A percentile compares a stretch with the other conserved stretches of the same genome.
Evolutionary conservation across 345 rosid species (phyloP).

Genomic region (Chamaenerion angustifolium): DNA sequence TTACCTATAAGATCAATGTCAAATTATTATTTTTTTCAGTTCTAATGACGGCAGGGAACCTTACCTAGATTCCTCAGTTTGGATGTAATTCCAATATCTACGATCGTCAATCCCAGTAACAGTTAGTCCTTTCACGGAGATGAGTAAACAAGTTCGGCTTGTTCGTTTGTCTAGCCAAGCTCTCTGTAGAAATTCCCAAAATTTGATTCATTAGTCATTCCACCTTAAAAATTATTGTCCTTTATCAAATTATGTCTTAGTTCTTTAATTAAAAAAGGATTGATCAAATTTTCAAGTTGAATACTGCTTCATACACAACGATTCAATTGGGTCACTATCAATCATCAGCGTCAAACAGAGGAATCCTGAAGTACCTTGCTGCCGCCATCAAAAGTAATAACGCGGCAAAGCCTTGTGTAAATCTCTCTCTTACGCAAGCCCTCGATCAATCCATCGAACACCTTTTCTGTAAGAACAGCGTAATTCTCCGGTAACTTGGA

Average conservation of each 20-base stretch:
- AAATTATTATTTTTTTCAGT: not conserved
- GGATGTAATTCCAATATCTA: constrained; percentile 81
- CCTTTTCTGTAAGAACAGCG: constrained; percentile 27
- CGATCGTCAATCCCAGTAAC: constrained; percentile 89
- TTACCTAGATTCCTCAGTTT: constrained; percentile 80
- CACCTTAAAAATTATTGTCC: not conserved
- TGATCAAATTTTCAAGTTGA: not conserved
- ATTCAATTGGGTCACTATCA: not conserved
- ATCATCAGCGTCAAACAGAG: not conserved
- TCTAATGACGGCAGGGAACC: constrained; percentile 3
- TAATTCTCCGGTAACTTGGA: constrained; percentile 74
- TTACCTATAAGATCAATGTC: not conserved
- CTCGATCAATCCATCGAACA: constrained; percentile 30
- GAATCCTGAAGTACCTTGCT: constrained; percentile 37
- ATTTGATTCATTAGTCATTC: constrained; percentile 4
- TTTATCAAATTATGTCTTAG: too few relatives aligned
- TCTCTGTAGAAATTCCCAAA: constrained; percentile 27
- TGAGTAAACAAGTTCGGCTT: constrained; percentile 52
- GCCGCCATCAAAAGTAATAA: constrained; percentile 52
- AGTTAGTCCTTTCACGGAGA: constrained; percentile 50
- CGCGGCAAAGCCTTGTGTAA: constrained; percentile 45
- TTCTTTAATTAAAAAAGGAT: not conserved
- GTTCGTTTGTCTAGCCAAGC: constrained; percentile 71
- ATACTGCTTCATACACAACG: not conserved
- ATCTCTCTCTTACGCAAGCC: constrained; percentile 53